Conservation (phyloP, 306 rosid genomes). For the cucumber (Cucumis sativus) region Cucumber_9930_V3 NC_026656.2:19030501-19031000, state of each 20-base stretch:
- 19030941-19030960: slow-evolving; percentile 72
- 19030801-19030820: neutral
- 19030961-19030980: slow-evolving; percentile 83
- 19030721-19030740: neutral
- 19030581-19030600: too few relatives aligned
- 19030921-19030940: slow-evolving; percentile 53
- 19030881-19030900: slow-evolving; percentile 91
- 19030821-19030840: slow-evolving; percentile 27
- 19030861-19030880: slow-evolving; percentile 74
- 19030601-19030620: too few relatives aligned
- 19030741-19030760: neutral
- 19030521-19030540: neutral
- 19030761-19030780: neutral
- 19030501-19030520: too few relatives aligned
- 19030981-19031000: slow-evolving; percentile 89
- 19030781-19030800: neutral
- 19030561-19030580: neutral
- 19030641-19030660: neutral
- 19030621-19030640: too few relatives aligned
- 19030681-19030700: neutral
- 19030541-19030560: neutral
- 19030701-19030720: neutral
- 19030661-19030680: neutral
- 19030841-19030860: slow-evolving; percentile 48
- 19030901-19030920: slow-evolving; percentile 82